These are phyloP conservation scores for Dicorynia guianensis DNA, from an alignment of 306 rosid genomes.

Conservation along the genomic window DNA sequence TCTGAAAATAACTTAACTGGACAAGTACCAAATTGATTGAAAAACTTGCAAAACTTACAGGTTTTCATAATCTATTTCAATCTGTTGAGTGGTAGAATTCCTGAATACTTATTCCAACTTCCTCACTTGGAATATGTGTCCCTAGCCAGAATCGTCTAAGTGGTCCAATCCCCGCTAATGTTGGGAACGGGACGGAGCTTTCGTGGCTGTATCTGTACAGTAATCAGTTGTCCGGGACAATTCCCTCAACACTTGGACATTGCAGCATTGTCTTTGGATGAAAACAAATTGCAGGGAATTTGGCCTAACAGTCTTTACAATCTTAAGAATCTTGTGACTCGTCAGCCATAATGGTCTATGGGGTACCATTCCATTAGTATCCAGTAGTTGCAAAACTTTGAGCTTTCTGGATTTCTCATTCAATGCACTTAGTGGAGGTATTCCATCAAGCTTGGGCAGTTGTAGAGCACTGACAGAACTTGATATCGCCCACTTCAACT, in stretches of 20 bases:
- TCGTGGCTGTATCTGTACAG: slow-evolving; percentile 29
- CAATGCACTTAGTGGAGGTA: slow-evolving; percentile 51
- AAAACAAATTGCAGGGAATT: slow-evolving; percentile 48
- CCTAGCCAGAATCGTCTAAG: slow-evolving; percentile 45
- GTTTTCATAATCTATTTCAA: slow-evolving; percentile 40
- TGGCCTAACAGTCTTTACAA: slow-evolving; percentile 55
- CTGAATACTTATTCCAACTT: slow-evolving; percentile 49
- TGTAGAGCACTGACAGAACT: slow-evolving; percentile 45
- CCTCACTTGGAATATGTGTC: slow-evolving; percentile 39
- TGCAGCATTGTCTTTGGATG: slow-evolving; percentile 46
- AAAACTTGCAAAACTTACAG: slow-evolving; percentile 35
- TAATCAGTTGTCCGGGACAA: slow-evolving; percentile 50
- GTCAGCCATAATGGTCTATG: slow-evolving; percentile 45
- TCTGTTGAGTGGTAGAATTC: slow-evolving; percentile 47
- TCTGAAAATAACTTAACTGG: slow-evolving; percentile 47
- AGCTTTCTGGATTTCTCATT: slow-evolving; percentile 47
- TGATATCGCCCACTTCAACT: slow-evolving; percentile 24
- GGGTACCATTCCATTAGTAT: slow-evolving; percentile 57
- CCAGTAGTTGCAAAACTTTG: slow-evolving; percentile 46
- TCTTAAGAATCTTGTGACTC: slow-evolving; percentile 46
- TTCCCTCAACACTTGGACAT: slow-evolving; percentile 59
- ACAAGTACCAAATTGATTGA: slow-evolving; percentile 40
- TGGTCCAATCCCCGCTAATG: slow-evolving; percentile 57
- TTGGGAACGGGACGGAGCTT: slow-evolving; percentile 52
- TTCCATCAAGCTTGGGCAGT: slow-evolving; percentile 58